A percentile compares a stretch with the other conserved stretches of the same genome.
These are phyloP conservation scores for Erysimum pusillum DNA, from an alignment of 441 rosid species.

Conservation along the genomic window DNA sequence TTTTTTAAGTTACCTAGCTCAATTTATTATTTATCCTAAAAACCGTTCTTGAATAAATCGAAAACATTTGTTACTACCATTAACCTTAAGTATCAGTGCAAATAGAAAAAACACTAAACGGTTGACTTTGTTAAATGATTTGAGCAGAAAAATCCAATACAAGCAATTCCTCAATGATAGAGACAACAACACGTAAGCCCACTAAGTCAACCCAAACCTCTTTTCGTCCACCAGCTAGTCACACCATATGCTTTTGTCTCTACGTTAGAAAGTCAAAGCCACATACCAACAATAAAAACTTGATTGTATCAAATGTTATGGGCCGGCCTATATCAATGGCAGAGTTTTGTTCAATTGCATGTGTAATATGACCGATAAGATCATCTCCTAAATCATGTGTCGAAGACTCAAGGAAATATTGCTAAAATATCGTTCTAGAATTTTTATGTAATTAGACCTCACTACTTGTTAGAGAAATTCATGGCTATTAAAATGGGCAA, in stretches of 20 bases:
- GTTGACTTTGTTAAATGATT: slow-evolving; percentile 31
- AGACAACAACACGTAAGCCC: slow-evolving; percentile 52
- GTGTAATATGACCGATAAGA: not conserved
- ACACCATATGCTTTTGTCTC: not conserved
- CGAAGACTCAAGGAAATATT: not conserved
- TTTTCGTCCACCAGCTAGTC: slow-evolving; percentile 34
- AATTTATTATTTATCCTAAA: too few species aligned
- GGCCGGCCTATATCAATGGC: slow-evolving; percentile 25
- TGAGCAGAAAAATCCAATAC: slow-evolving; percentile 19
- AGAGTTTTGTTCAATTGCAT: not conserved
- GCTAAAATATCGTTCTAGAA: not conserved
- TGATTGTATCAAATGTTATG: slow-evolving; percentile 28
- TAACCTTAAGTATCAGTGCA: not conserved
- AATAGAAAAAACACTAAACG: not conserved
- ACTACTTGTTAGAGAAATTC: not conserved
- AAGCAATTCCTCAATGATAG: slow-evolving; percentile 17
- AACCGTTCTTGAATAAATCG: too few species aligned
- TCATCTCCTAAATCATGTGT: not conserved
- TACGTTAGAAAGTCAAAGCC: slow-evolving; percentile 8
- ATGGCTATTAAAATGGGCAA: not conserved
- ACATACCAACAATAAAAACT: slow-evolving; percentile 41
- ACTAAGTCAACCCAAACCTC: slow-evolving; percentile 59
- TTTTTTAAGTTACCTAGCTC: too few species aligned
- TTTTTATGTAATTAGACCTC: not conserved
- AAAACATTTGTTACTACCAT: not conserved